A percentile compares a stretch with the other conserved stretches of the same genome.
These are phyloP conservation scores for Exophiala xenobiotica DNA, from an alignment of 2,329 filamentous ascomycete genomes.

Conservation along the genomic window DNA sequence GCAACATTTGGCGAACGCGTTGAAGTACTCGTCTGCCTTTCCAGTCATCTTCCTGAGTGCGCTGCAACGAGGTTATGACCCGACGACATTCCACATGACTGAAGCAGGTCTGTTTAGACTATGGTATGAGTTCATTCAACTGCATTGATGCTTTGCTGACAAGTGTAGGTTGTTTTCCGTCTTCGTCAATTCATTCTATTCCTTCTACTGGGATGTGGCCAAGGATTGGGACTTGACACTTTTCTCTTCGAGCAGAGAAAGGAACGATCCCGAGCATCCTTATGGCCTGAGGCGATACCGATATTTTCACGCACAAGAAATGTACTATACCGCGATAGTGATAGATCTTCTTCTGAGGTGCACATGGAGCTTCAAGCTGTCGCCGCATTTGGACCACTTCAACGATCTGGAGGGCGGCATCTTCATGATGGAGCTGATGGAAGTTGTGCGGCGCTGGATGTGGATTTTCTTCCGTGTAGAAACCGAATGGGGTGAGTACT, in stretches of 20 bases:
- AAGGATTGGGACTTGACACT: conserved; percentile 96
- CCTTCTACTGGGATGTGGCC: conserved; percentile 97
- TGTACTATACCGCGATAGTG: conserved; percentile 80
- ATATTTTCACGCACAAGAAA: conserved; percentile 66
- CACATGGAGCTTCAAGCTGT: conserved; percentile 88
- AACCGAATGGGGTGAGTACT: conserved; percentile 72
- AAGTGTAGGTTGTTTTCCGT: conserved; percentile 67
- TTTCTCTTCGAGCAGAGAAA: conserved; percentile 61
- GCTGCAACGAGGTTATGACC: conserved; percentile 64
- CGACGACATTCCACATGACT: conserved; percentile 52
- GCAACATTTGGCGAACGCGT: conserved; percentile 86
- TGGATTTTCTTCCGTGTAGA: conserved; percentile 97
- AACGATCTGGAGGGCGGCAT: conserved; percentile 85
- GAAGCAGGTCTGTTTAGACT: conserved; percentile 57
- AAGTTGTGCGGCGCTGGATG: conserved; percentile 86
- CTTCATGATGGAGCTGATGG: conserved; percentile 81
- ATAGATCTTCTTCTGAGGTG: conserved; percentile 80
- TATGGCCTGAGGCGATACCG: conserved; percentile 75
- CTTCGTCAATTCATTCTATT: conserved; percentile 82
- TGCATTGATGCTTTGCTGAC: conserved; percentile 14
- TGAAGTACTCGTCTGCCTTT: conserved; percentile 93
- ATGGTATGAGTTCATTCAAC: conserved; percentile 44
- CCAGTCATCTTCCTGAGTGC: conserved; percentile 83
- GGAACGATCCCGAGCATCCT: conserved; percentile 64
- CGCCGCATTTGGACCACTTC: conserved; percentile 76